A percentile compares a stretch with the other conserved stretches of the same genome.
Conservation (phyloP, 768 basidiomycete genomes). For the Boletus eberwhitei region DNA sequence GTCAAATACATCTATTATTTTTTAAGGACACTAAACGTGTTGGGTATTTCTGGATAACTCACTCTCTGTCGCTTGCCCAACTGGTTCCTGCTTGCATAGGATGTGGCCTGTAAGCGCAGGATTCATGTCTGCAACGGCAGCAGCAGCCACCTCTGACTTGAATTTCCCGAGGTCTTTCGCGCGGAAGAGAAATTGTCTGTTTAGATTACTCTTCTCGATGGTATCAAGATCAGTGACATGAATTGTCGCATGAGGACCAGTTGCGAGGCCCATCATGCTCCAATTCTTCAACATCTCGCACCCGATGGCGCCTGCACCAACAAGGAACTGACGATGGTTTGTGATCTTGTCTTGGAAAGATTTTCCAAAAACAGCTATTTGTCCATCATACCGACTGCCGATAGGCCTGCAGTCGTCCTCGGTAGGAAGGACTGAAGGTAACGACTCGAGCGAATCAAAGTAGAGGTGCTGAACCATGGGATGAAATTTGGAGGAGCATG, state of each 20-base stretch:
- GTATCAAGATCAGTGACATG: slow-evolving; percentile 97
- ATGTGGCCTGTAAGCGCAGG: slow-evolving; percentile 86
- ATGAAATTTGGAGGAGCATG: slow-evolving; percentile 96
- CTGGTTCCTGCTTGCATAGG: slow-evolving; percentile 84
- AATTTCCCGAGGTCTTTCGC: slow-evolving; percentile 95
- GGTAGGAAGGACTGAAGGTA: slow-evolving; percentile 70
- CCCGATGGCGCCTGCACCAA: slow-evolving; percentile 98
- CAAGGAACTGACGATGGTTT: slow-evolving; percentile 90
- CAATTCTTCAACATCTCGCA: slow-evolving; percentile 99
- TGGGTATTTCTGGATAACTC: slow-evolving; percentile 28
- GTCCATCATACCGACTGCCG: slow-evolving; percentile 86
- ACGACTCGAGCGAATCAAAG: slow-evolving; percentile 95
- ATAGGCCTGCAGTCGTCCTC: slow-evolving; percentile 82
- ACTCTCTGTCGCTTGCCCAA: slow-evolving; percentile 93
- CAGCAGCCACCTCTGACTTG: slow-evolving; percentile 92
- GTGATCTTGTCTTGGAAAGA: slow-evolving; percentile 89
- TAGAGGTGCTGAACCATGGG: slow-evolving; percentile 94
- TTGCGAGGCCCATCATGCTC: slow-evolving; percentile 96
- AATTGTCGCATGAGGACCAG: slow-evolving; percentile 74
- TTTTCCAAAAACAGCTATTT: slow-evolving; percentile 95
- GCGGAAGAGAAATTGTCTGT: slow-evolving; percentile 97
- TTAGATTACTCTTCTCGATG: slow-evolving; percentile 98
- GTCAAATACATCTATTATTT: slow-evolving; percentile 69
- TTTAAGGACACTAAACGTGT: slow-evolving; percentile 11
- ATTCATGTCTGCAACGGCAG: slow-evolving; percentile 95